Conservation (phyloP, 495 filamentous ascomycete species). For the Podospora comata region DNA sequence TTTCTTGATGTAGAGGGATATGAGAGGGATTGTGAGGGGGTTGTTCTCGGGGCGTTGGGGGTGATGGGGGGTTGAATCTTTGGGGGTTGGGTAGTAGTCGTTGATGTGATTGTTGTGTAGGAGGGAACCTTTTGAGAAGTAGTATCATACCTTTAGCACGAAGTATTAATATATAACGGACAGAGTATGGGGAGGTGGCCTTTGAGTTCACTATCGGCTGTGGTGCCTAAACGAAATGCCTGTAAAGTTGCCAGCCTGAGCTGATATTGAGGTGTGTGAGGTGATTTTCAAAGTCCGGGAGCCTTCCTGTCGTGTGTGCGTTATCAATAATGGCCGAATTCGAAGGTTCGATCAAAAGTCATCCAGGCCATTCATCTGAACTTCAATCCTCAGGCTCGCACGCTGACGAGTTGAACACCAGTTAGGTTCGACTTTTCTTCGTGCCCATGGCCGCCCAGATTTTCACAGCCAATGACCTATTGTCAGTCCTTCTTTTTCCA, state of each 20-base stretch:
- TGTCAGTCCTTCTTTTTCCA: not conserved
- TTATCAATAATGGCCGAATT: not conserved
- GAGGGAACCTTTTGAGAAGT: too few species aligned
- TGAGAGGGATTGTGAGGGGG: not conserved
- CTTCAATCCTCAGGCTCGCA: not conserved
- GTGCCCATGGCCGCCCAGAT: not conserved
- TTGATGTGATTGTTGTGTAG: too few species aligned
- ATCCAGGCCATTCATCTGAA: not conserved
- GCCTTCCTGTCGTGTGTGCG: not conserved
- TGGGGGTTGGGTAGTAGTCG: too few species aligned
- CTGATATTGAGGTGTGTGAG: too few species aligned
- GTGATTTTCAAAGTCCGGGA: not conserved
- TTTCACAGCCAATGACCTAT: not conserved
- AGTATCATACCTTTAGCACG: too few species aligned
- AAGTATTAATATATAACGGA: too few species aligned
- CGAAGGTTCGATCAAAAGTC: not conserved
- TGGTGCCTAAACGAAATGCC: too few species aligned
- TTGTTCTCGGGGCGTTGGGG: not conserved
- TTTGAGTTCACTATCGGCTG: too few species aligned
- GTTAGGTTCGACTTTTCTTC: not conserved
- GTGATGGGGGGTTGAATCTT: not conserved
- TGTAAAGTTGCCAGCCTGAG: too few species aligned
- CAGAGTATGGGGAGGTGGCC: too few species aligned
- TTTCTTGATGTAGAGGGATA: not conserved
- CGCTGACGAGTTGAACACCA: not conserved